A percentile compares a stretch with the other conserved stretches of the same genome.
These are phyloP conservation scores for Heritiera fomes DNA, from an alignment of 345 rosid genomes.

Conservation along the genomic window DNA sequence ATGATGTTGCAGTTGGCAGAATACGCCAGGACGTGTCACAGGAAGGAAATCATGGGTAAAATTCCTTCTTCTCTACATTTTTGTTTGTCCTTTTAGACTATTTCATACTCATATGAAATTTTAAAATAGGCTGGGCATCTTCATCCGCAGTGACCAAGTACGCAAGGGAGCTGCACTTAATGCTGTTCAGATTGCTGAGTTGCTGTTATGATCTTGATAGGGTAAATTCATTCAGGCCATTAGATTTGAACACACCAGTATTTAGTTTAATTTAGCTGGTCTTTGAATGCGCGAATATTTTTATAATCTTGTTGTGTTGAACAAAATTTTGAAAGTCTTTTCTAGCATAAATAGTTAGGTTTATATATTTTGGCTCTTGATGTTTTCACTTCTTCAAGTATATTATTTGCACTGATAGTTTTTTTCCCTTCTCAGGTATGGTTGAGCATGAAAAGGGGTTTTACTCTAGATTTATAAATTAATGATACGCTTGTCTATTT, in stretches of 20 bases:
- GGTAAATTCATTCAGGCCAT: too few relatives aligned
- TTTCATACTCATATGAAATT: neutral
- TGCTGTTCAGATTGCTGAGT: too few relatives aligned
- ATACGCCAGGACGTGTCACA: too few relatives aligned
- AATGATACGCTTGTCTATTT: neutral
- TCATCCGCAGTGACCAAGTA: slow-evolving; percentile 95
- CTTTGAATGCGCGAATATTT: neutral
- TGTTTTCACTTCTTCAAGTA: neutral
- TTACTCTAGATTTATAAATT: neutral
- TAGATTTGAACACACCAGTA: neutral
- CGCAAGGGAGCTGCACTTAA: slow-evolving; percentile 79
- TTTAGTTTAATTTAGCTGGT: neutral
- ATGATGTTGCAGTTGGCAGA: slow-evolving; percentile 66
- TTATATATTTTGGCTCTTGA: slow-evolving; percentile 3
- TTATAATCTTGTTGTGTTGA: slow-evolving; percentile 6
- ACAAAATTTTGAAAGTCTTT: slow-evolving; percentile 13
- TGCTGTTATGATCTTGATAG: too few relatives aligned
- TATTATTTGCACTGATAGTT: neutral
- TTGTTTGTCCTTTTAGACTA: neutral
- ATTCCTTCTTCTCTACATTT: slow-evolving; percentile 2
- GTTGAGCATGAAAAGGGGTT: neutral
- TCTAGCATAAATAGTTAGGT: slow-evolving; percentile 5
- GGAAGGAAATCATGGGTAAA: too few relatives aligned
- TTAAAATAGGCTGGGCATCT: slow-evolving; percentile 76
- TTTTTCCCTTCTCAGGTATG: neutral